Base-by-base conservation (phyloP, 2,329 filamentous ascomycete genomes). In the Botrytis aclada region DNA sequence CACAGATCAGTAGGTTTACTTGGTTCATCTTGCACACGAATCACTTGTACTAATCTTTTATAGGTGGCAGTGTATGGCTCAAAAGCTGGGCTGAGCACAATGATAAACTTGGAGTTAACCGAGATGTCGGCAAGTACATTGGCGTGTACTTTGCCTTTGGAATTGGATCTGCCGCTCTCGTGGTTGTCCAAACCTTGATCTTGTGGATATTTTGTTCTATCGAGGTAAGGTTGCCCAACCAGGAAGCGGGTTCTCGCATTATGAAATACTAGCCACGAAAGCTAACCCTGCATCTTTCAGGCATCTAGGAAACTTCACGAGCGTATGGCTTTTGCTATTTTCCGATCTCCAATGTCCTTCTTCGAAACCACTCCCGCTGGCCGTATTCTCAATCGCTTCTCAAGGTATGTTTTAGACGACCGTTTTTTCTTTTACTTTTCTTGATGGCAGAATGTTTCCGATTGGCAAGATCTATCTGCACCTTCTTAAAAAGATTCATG, bases 131-230 rank as follows among this genome's bases (percentile, higher is more conserved):
- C 78, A 97, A 93, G 82, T 99, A 94, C 80, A 93, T 99, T 80
- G 94, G 95, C 73, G 89, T 99, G 76, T 99, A 99, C 84, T 96
- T 99, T 83, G 94, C 92, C 25, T 93, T 99, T 82, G 97, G 96
- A 65, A 88, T 99, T 69, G 95, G 95, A 45, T 91, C 93, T 39
- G 92, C 96, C 58, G 87, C 89, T 61, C 86, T 99, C 76, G 95
- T 97, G 4, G 94, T 98, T 60, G 80, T 97, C 43, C 96, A 98
- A 83, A 98, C 95, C 9, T 85, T 99, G 77, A 94, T 99, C 76
- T 86, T 99, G 41, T 99, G 96, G 96, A 98, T 99, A 77, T 98
- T 99, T 84, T 99, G 97, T 84, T 98, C 96, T 7, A 99, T 99
- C 75, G 96, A 99, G 88, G 92, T 93, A 85, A 70, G 84, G 81